Evolutionary conservation across 148 eudicot genomes (phyloP), one percentile per base, ranked within the genome.

Genomic region (Heliosperma pusillum): DNA sequence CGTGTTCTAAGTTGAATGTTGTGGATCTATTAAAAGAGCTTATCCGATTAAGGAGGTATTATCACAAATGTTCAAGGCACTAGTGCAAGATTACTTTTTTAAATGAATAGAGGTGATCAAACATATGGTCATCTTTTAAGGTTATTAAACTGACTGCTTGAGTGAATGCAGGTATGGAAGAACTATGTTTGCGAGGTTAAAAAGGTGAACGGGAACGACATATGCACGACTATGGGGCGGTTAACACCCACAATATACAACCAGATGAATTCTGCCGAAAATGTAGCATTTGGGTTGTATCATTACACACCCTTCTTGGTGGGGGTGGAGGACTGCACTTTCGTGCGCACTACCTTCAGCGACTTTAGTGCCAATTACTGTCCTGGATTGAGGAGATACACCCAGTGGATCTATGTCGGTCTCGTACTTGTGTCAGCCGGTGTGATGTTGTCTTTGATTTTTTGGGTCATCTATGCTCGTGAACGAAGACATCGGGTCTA

Each of bases 401-500:
- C 90, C 20, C 57, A 61, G 44, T 86, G 89, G 95, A 84, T 90
- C 67, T 89, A 89, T 64, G 75, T 87, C 0, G 97, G 98, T 19
- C 78, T 93, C 66, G 85, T 83, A 2, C 36, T 91, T 79, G 91
- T 84, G 12, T 87, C 98, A 11, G 85, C 79, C 73, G 88, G 91
- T 17, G 98, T 93, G 10, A 87, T 89, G 93, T 83, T 83, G 11
- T 93, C 97, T 47, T 60, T 93, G 76, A 83, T 89, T 21, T 81
- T 89, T 69, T 93, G 98, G 98, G 87, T 91, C 58, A 50, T 93
- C 10, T 93, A 87, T 75, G 95, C 97, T 7, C 68, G 97, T 24
- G 97, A 93, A 82, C 81, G 90, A 70, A 83, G 89, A 60, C 93
- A 89, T 70, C 84, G 93, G 47, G 90, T 85, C 10, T 89, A 87